Evolutionary conservation across 768 basidiomycete genomes (phyloP).

Genomic region (Termitomyces sp.): DNA sequence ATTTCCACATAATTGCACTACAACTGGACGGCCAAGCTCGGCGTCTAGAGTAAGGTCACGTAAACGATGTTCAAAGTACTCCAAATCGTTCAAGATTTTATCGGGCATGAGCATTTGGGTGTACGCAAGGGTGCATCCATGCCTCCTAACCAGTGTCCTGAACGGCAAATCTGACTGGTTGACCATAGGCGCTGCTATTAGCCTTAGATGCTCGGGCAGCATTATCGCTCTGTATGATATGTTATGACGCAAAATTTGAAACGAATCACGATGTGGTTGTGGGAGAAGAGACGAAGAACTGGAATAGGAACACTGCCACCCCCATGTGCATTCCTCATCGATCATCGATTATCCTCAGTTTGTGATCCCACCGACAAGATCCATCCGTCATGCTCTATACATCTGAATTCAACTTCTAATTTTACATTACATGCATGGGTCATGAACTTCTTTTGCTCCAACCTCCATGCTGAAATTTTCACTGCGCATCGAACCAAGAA

Average conservation of each 20-base stretch:
- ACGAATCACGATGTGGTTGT: not conserved
- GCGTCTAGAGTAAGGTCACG: constrained; percentile 44
- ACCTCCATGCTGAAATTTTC: not conserved
- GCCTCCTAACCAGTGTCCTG: constrained; percentile 51
- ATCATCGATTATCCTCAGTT: no score
- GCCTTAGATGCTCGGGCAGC: constrained; percentile 25
- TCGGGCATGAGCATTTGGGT: constrained; percentile 77
- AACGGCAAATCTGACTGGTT: constrained; percentile 80
- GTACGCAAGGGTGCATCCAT: constrained; percentile 67
- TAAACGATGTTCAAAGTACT: constrained; percentile 62
- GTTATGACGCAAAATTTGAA: not conserved
- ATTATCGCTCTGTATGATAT: constrained; percentile 5
- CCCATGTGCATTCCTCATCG: not conserved
- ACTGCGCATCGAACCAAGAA: not conserved
- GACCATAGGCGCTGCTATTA: constrained; percentile 72
- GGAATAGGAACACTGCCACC: not conserved
- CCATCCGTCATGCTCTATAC: no score
- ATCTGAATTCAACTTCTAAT: no score
- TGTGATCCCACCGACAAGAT: no score
- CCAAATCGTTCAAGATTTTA: constrained; percentile 55
- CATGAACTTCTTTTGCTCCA: not conserved
- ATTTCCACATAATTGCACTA: constrained; percentile 74
- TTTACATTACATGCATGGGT: no score
- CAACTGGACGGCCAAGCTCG: constrained; percentile 41
- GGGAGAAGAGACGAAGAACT: not conserved